Conservation (phyloP, 208 protist species). For the Trypanosoma melophagium region DNA sequence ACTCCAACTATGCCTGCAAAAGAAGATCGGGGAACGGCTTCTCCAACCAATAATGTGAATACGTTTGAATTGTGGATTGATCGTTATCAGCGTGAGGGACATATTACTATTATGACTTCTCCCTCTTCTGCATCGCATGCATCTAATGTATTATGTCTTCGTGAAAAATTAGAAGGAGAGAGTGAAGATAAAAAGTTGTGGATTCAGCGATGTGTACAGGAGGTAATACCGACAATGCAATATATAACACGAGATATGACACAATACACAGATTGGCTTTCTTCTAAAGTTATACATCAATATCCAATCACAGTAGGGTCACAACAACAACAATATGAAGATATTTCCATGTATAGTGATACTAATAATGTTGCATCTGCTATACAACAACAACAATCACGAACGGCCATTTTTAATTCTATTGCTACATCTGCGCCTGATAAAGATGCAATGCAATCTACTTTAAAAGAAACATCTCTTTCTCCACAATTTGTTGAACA, state of each 20-base stretch:
- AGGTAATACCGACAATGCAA: conserved; percentile 16
- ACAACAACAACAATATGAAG: conserved; percentile 4
- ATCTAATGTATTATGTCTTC: conserved; percentile 11
- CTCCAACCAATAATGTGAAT: neutral
- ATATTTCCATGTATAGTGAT: neutral
- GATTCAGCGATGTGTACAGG: conserved; percentile 18
- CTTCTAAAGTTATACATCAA: conserved; percentile 4
- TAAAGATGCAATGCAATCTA: no score
- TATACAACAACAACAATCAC: neutral
- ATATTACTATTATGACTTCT: neutral
- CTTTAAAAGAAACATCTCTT: no score
- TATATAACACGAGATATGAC: conserved; percentile 16
- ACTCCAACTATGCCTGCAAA: neutral
- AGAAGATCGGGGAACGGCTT: neutral
- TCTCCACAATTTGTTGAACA: no score
- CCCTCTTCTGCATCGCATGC: neutral
- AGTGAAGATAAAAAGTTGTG: conserved; percentile 15
- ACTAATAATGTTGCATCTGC: neutral
- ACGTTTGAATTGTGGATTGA: conserved; percentile 18
- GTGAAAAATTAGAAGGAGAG: conserved; percentile 16
- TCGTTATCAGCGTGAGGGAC: neutral
- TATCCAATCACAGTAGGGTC: neutral
- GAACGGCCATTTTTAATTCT: no score
- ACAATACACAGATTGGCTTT: conserved; percentile 16
- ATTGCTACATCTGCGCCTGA: no score